Evolutionary conservation across 2,329 filamentous ascomycete species (phyloP).

Genomic region (Dactylonectria macrodidyma): DNA sequence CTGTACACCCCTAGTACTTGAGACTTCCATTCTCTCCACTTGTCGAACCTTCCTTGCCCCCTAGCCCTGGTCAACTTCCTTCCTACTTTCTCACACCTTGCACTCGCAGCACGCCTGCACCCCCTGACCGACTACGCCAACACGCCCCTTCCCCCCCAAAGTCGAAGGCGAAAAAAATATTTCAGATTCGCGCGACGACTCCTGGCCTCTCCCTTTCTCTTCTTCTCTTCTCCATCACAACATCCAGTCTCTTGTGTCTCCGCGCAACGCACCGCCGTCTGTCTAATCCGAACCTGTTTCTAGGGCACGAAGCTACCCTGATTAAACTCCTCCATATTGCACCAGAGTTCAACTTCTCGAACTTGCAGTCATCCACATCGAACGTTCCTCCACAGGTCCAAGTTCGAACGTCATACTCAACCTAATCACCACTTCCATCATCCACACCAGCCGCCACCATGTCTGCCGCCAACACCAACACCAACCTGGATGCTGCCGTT

Average conservation of each 20-base stretch:
- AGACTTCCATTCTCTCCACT: conserved; percentile 22
- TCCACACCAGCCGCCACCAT: conserved; percentile 73
- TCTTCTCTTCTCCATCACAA: conserved; percentile 59
- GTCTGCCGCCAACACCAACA: conserved; percentile 73
- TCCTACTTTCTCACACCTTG: conserved; percentile 45
- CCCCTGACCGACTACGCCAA: conserved; percentile 37
- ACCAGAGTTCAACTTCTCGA: conserved; percentile 75
- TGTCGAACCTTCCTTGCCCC: conserved; percentile 40
- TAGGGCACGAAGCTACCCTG: conserved; percentile 96
- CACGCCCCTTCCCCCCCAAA: conserved; percentile 46
- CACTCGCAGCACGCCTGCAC: conserved; percentile 39
- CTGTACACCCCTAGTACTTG: conserved; percentile 10
- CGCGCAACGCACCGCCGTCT: conserved; percentile 64
- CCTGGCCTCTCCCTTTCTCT: conserved; percentile 48
- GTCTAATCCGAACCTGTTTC: conserved; percentile 65
- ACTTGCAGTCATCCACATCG: conserved; percentile 57
- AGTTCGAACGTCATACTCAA: conserved; percentile 64
- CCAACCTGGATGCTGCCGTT: conserved; percentile 73
- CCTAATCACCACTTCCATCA: conserved; percentile 57
- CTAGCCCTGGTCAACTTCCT: conserved; percentile 46
- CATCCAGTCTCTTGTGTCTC: conserved; percentile 62
- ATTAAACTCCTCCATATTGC: conserved; percentile 70
- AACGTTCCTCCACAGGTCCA: conserved; percentile 61
- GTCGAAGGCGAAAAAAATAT: conserved; percentile 56
- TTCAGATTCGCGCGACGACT: conserved; percentile 55